Evolutionary conservation across 2,329 filamentous ascomycete species (phyloP).

Genomic region (Cladophialophora carrionii): DNA sequence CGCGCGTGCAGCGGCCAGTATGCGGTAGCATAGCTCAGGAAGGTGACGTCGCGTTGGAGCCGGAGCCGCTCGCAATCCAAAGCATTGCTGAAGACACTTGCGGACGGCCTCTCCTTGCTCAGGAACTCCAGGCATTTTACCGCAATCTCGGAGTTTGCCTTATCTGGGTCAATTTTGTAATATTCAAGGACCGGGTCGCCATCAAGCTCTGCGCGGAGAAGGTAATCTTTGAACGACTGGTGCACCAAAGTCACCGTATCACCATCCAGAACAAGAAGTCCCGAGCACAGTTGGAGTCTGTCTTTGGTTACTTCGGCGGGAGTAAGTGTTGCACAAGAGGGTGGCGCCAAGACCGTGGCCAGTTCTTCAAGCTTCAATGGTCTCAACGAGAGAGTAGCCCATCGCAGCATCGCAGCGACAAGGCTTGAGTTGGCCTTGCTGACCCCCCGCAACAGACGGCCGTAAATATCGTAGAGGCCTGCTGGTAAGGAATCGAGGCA

Average conservation of each 20-base stretch:
- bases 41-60: accelerated
- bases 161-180: conserved; percentile 2
- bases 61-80: neutral
- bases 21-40: neutral
- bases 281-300: conserved; percentile 11
- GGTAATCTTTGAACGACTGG: conserved; percentile 36
- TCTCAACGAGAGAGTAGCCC: neutral
- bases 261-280: conserved; percentile 31
- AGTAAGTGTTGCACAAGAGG: neutral
- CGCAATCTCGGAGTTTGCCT: conserved; percentile 6
- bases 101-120: neutral
- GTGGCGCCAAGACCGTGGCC: neutral
- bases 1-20: conserved; percentile 1
- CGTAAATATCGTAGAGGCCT: conserved; percentile 38
- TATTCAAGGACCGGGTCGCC: neutral
- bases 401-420: conserved; percentile 6
- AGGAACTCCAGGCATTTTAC: conserved; percentile 6
- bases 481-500: conserved; percentile 36
- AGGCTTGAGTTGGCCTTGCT: neutral
- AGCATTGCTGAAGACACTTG: neutral
- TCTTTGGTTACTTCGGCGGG: neutral
- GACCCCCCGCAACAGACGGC: conserved; percentile 30
- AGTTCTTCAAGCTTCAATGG: conserved; percentile 6
- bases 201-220: neutral
- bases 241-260: conserved; percentile 38